A percentile compares a stretch with the other conserved stretches of the same genome.
Conservation (phyloP, 371 early-diverging fungal genomes). For the Zychaea mexicana region DNA sequence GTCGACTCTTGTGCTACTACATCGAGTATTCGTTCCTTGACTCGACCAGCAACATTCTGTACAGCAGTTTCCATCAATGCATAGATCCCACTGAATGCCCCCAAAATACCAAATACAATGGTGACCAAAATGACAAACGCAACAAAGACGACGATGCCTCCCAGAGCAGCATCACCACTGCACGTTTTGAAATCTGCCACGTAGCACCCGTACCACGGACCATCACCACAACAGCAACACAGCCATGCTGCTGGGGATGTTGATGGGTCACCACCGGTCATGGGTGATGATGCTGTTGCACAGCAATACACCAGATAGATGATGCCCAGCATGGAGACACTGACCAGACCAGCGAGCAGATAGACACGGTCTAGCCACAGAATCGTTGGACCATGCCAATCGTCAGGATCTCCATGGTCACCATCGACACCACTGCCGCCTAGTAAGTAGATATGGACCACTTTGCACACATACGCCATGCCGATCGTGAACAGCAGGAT, state of each 20-base stretch:
- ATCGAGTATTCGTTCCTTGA: constrained; percentile 21
- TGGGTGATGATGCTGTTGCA: neutral
- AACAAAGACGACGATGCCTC: constrained; percentile 24
- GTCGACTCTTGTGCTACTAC: constrained; percentile 11
- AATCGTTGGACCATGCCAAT: constrained; percentile 23
- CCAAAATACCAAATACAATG: constrained; percentile 29
- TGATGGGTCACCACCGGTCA: neutral
- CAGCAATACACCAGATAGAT: constrained; percentile 12
- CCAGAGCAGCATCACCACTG: constrained; percentile 28
- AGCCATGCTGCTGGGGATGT: neutral
- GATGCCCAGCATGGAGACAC: constrained; percentile 21
- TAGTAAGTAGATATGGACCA: constrained; percentile 18
- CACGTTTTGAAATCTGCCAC: constrained; percentile 22
- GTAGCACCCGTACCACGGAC: constrained; percentile 23
- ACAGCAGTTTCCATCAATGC: constrained; percentile 19
- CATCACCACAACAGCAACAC: neutral
- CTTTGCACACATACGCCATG: constrained; percentile 18
- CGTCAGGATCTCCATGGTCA: constrained; percentile 6
- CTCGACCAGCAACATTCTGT: constrained; percentile 22
- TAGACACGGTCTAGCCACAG: constrained; percentile 30
- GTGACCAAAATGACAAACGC: constrained; percentile 15
- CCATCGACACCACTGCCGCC: neutral
- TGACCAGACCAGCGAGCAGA: constrained; percentile 18
- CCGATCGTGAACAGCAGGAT: constrained; percentile 8
- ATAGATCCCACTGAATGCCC: constrained; percentile 27